Percentiles rank a stretch among this genome's conserved stretches.
Evolutionary conservation across 2,329 filamentous ascomycete genomes (phyloP).

Genomic region (Aspergillus sp.): DNA sequence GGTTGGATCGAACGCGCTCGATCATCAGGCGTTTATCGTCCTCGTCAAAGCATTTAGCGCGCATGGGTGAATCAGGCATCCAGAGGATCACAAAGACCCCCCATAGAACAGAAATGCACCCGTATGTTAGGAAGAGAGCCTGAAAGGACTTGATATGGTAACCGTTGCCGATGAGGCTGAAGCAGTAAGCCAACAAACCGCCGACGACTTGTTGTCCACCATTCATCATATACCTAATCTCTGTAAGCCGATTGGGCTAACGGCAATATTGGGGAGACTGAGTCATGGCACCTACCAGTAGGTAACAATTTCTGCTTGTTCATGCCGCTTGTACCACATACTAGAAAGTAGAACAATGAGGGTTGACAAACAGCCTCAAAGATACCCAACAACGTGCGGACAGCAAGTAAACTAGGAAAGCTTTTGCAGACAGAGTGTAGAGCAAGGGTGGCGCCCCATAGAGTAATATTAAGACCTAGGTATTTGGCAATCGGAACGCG

Average conservation of each 20-base stretch:
- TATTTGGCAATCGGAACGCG: conserved; percentile 69
- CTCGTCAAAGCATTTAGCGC: conserved; percentile 67
- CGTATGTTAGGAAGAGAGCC: conserved; percentile 66
- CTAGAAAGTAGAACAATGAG: conserved; percentile 62
- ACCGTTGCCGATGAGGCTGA: conserved; percentile 52
- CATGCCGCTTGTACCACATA: conserved; percentile 71
- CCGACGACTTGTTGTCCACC: conserved; percentile 71
- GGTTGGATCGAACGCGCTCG: conserved; percentile 60
- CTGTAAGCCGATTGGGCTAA: no score
- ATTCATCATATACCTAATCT: conserved; percentile 68
- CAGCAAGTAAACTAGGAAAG: conserved; percentile 59
- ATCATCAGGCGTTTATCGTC: conserved; percentile 65
- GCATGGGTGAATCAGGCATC: conserved; percentile 70
- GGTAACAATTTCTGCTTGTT: conserved; percentile 65
- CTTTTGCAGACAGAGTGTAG: conserved; percentile 61
- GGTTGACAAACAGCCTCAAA: conserved; percentile 72
- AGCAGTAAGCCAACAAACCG: conserved; percentile 63
- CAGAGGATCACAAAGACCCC: conserved; percentile 62
- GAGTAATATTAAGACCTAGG: conserved; percentile 61
- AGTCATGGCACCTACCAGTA: conserved; percentile 55
- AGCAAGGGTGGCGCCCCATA: conserved; percentile 63
- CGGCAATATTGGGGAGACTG: not conserved
- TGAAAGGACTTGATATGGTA: conserved; percentile 63
- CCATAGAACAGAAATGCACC: conserved; percentile 61
- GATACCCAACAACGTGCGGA: conserved; percentile 67